Base-by-base conservation (phyloP, 352 stramenopile genomes). In the Phytophthora pinifolia region DNA sequence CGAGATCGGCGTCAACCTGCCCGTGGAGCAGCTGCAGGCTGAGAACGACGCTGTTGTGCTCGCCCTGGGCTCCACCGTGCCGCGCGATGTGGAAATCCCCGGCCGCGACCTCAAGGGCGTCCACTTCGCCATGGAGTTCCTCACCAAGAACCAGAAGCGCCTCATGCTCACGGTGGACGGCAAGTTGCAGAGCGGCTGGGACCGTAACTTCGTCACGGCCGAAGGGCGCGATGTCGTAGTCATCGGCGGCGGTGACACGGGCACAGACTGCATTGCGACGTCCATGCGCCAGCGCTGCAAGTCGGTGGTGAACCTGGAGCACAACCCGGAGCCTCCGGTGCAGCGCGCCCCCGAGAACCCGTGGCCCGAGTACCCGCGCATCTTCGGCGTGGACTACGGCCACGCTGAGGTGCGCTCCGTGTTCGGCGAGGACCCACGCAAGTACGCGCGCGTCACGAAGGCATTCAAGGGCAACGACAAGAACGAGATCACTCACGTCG, bases 151-250 rank as follows among this genome's bases (percentile, higher is more conserved):
- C 70, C 95, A 99, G 69, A 99, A 99, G 72, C 88, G 93, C 9
- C 72, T 99, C 13, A 75, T 99, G 22, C 81, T 98, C 55, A 98
- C 92, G 6, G 84, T 97, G 46, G 94, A 98, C 51, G 94, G 94
- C 48, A 98, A 96, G 52, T 76, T 99, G 13, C 81, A 99, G 79
- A 98, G 93, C 37, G 88, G 93, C 46, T 98, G 96, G 96, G 89
- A 98, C 67, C 78, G 77, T 31, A 68, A 91, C 48, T 98, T 97
- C 57, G 96, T 99, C 65, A 98, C 94, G 37, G 96, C 96, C 10
- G 96, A 98, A 64, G 96, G 96, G 56, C 98, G 98, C 73, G 92
- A 99, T 69, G 96, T 99, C 0, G 96, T 99, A 33, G 96, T 99
- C 0, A 99, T 99, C 83, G 96, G 96, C 44, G 96, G 96, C 42